Percentiles rank a stretch among this genome's conserved stretches.
phyloP scores from a whole-genome alignment of 352 stramenopile species.

The Globisporangium polare region DNA sequence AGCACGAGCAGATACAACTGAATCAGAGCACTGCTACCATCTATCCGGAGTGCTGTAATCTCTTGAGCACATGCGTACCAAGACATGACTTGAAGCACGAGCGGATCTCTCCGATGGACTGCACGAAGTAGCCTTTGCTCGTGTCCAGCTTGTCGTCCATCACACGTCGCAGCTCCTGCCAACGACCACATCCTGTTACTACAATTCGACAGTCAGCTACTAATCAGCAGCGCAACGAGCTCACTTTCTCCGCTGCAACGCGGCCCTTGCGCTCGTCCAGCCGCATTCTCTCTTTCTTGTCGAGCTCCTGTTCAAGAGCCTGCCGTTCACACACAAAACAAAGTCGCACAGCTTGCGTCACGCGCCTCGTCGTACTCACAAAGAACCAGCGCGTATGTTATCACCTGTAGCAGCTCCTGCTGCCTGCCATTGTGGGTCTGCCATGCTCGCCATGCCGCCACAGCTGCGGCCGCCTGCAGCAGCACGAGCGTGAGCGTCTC shows the following conservation, averaged over 20 bases:
- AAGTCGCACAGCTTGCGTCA: background rate
- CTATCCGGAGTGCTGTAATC: too few species aligned
- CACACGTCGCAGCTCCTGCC: conserved; percentile 58
- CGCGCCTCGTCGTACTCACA: background rate
- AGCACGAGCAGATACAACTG: background rate
- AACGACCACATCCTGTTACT: background rate
- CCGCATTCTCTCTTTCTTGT: conserved; percentile 53
- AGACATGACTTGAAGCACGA: conserved; percentile 81
- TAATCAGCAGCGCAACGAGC: background rate
- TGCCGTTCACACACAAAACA: conserved; percentile 2
- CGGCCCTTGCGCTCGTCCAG: conserved; percentile 57
- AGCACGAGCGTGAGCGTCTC: conserved; percentile 11
- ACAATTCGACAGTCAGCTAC: background rate
- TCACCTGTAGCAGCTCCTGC: background rate
- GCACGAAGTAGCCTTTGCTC: conserved; percentile 68
- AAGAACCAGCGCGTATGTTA: background rate
- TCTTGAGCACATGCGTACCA: conserved; percentile 18
- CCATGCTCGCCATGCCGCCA: conserved; percentile 2
- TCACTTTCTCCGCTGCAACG: conserved; percentile 64
- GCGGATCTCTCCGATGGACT: conserved; percentile 64
- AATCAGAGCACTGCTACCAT: background rate
- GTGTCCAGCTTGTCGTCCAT: conserved; percentile 79
- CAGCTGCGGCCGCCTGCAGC: conserved; percentile 6
- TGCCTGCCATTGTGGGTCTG: background rate
- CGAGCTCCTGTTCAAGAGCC: conserved; percentile 32